A percentile compares a stretch with the other conserved stretches of the same genome.
These are phyloP conservation scores for Aspergillus sojae DNA, from an alignment of 2,329 filamentous ascomycete species.

Conservation along the genomic window DNA sequence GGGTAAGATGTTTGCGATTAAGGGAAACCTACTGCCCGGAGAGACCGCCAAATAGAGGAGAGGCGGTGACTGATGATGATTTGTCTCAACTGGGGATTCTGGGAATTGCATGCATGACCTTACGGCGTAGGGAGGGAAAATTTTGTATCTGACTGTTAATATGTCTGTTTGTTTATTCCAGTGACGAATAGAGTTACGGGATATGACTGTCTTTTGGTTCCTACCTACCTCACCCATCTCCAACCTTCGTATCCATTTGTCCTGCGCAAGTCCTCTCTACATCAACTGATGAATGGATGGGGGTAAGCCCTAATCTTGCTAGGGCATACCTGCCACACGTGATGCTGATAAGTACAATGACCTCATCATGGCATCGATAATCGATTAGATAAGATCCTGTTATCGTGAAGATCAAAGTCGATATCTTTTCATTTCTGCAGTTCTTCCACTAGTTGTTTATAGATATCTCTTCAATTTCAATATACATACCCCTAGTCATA, in stretches of 20 bases:
- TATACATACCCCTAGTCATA: not conserved
- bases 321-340: slow-evolving; percentile 13
- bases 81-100: slow-evolving; percentile 31
- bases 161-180: slow-evolving; percentile 38
- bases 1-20: slow-evolving; percentile 97
- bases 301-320: slow-evolving; percentile 8
- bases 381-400: slow-evolving; percentile 17
- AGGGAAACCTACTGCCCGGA: slow-evolving; percentile 66
- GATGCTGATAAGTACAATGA: slow-evolving; percentile 9
- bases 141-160: slow-evolving; percentile 44
- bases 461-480: not conserved
- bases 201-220: slow-evolving; percentile 21
- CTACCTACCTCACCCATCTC: slow-evolving; percentile 3
- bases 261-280: not conserved
- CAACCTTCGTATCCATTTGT: not conserved
- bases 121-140: slow-evolving; percentile 48
- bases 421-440: slow-evolving; percentile 4
- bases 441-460: slow-evolving; percentile 10
- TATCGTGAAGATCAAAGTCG: not conserved
- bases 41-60: slow-evolving; percentile 46
- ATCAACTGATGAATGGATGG: slow-evolving; percentile 2
- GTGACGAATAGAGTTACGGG: slow-evolving; percentile 33
- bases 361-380: slow-evolving; percentile 10
- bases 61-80: slow-evolving; percentile 22
- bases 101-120: slow-evolving; percentile 47